Conservation (phyloP, 345 rosid species). For the Zanthoxylum bungeanum region DNA sequence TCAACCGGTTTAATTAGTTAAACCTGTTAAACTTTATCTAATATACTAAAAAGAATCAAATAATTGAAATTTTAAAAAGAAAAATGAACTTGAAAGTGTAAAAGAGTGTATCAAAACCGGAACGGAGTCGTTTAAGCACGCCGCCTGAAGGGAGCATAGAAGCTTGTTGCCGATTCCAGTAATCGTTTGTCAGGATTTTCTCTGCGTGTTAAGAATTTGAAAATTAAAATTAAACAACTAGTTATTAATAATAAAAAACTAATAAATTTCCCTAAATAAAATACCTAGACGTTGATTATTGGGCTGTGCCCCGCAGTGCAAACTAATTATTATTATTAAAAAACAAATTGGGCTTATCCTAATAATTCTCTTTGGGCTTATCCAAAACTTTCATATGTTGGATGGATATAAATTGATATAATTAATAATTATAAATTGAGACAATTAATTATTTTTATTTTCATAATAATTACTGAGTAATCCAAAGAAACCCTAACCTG, state of each 20-base stretch:
- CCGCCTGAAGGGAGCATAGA: slow-evolving; percentile 36
- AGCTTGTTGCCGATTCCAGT: slow-evolving; percentile 65
- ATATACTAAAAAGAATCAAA: not conserved
- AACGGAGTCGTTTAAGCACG: slow-evolving; percentile 55
- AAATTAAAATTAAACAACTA: not conserved
- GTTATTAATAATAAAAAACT: not conserved
- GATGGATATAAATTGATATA: too few relatives aligned
- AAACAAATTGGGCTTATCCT: too few relatives aligned
- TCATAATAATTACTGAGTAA: too few relatives aligned
- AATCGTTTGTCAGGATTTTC: slow-evolving; percentile 53
- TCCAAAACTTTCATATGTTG: too few relatives aligned
- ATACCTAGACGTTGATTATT: not conserved
- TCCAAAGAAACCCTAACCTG: too few relatives aligned
- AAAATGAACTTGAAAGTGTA: not conserved
- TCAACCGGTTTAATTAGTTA: too few relatives aligned
- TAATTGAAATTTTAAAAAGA: not conserved
- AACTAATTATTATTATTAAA: too few relatives aligned
- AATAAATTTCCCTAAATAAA: not conserved
- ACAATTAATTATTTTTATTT: too few relatives aligned
- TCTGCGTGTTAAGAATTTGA: not conserved
- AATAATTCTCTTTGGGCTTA: too few relatives aligned
- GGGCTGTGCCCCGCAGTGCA: not conserved
- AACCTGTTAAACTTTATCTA: too few relatives aligned
- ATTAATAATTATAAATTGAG: too few relatives aligned
- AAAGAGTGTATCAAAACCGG: slow-evolving; percentile 48